Evolutionary conservation across 352 stramenopile species (phyloP).

Genomic region (Phytopythium kandeliae): DNA sequence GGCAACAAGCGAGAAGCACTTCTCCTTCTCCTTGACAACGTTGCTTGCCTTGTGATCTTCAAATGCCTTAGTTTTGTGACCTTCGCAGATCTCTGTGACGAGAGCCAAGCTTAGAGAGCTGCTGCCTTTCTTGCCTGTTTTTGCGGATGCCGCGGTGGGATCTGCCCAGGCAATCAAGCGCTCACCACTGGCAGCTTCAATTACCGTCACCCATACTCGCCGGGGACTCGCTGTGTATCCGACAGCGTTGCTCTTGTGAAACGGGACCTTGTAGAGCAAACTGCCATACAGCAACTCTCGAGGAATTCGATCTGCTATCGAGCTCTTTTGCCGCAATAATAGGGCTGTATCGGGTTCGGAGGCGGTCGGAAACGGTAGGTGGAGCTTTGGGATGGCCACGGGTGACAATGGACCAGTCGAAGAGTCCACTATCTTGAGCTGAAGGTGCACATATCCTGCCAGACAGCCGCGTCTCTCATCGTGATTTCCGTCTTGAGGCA

Average conservation of each 20-base stretch:
- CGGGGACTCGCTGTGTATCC: constrained; percentile 19
- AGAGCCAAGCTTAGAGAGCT: constrained; percentile 35
- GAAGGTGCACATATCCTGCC: constrained; percentile 55
- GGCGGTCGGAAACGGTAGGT: constrained; percentile 17
- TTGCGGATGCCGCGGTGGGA: constrained; percentile 30
- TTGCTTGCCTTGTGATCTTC: constrained; percentile 33
- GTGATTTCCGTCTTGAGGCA: not conserved
- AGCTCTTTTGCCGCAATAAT: not conserved
- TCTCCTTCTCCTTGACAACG: constrained; percentile 35
- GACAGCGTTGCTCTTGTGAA: constrained; percentile 45
- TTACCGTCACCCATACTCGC: constrained; percentile 66
- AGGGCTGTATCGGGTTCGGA: not conserved
- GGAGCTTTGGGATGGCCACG: constrained; percentile 17
- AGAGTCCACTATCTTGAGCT: constrained; percentile 57
- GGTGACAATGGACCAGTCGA: constrained; percentile 2
- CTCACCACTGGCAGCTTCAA: constrained; percentile 12
- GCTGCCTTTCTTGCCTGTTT: constrained; percentile 22
- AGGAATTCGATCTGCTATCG: constrained; percentile 23
- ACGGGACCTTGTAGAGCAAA: constrained; percentile 79
- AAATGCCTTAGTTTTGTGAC: constrained; percentile 58
- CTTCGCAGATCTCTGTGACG: constrained; percentile 54
- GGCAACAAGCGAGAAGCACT: constrained; percentile 71
- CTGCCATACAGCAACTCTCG: constrained; percentile 41
- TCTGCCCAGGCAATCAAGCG: constrained; percentile 68
- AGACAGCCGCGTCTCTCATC: not conserved